Evolutionary conservation across 2,329 filamentous ascomycete species (phyloP).

Genomic region (Trichoderma citrinoviride): DNA sequence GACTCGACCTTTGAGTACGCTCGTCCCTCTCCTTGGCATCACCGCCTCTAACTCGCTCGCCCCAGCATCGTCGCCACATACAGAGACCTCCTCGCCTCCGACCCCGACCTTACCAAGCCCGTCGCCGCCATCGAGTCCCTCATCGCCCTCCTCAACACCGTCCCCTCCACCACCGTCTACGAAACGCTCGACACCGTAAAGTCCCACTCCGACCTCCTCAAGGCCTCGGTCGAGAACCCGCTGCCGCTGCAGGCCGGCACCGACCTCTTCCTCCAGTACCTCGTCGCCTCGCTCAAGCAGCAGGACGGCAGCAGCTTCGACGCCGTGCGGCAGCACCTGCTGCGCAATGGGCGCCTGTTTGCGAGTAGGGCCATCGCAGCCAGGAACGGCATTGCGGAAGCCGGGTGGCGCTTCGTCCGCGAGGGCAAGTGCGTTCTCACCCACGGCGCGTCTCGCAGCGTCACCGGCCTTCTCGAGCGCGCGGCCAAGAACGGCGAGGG

Average conservation of each 20-base stretch:
- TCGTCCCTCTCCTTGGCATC: background rate
- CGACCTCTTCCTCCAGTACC: conserved; percentile 91
- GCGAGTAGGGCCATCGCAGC: conserved; percentile 83
- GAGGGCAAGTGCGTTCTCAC: conserved; percentile 83
- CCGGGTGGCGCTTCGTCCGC: conserved; percentile 73
- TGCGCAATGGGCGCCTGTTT: conserved; percentile 84
- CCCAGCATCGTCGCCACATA: conserved; percentile 58
- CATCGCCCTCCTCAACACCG: conserved; percentile 78
- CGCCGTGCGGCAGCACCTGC: conserved; percentile 74
- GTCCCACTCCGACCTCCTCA: conserved; percentile 73
- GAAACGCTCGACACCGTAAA: conserved; percentile 88
- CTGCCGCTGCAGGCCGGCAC: conserved; percentile 91
- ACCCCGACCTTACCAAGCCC: conserved; percentile 89
- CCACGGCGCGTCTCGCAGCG: conserved; percentile 82
- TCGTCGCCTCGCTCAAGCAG: conserved; percentile 70
- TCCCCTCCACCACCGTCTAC: conserved; percentile 80
- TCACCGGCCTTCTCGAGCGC: conserved; percentile 70
- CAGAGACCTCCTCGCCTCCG: conserved; percentile 54
- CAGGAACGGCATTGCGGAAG: conserved; percentile 75
- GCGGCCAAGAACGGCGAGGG: conserved; percentile 59
- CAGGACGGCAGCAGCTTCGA: conserved; percentile 62
- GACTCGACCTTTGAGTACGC: conserved; percentile 37
- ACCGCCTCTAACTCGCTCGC: background rate
- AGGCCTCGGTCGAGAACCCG: conserved; percentile 77
- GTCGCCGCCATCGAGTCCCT: conserved; percentile 92